Evolutionary conservation across 345 rosid genomes (phyloP).

Genomic region (Arabidopsis arenosa): DNA sequence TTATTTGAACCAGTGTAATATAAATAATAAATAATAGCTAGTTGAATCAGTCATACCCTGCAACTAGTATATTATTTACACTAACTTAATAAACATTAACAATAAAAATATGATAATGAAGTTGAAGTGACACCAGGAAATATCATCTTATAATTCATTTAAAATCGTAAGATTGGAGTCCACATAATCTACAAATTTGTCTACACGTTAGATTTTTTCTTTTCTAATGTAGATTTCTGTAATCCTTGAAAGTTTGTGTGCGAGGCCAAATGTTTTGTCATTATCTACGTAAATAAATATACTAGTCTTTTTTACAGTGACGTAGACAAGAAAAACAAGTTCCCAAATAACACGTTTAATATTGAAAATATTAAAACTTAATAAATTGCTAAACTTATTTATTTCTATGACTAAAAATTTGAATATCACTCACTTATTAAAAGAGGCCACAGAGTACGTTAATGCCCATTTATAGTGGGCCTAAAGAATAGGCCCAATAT

Average conservation of each 20-base stretch:
- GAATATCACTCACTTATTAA: not conserved
- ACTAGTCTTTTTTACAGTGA: not conserved
- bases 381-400: not conserved
- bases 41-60: constrained; percentile 11
- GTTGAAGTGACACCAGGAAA: constrained; percentile 26
- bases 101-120: constrained; percentile 7
- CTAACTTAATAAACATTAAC: not conserved
- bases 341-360: not conserved
- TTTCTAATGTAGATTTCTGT: constrained; percentile 1
- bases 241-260: constrained; percentile 24
- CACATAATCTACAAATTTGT: constrained; percentile 39
- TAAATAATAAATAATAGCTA: not conserved
- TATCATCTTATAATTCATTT: constrained; percentile 4
- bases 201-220: constrained; percentile 29
- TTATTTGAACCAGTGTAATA: too few relatives aligned
- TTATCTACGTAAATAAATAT: not conserved
- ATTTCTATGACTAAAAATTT: too few relatives aligned
- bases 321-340: not conserved
- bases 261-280: constrained; percentile 25
- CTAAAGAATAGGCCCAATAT: constrained; percentile 15
- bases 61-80: constrained; percentile 23
- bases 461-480: not conserved
- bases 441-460: not conserved
- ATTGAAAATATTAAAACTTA: not conserved
- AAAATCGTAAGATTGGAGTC: constrained; percentile 18